Conservation (phyloP, 306 rosid genomes). For the Medicago truncatula region MtrunA17r5.0-ANR NC_053045.1:58939501-58940000, state of each 20-base stretch:
- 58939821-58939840: not conserved
- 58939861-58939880: too few species aligned
- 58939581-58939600: constrained; percentile 63
- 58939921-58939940: too few species aligned
- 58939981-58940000: too few species aligned
- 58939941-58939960: too few species aligned
- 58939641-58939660: constrained; percentile 60
- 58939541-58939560: constrained; percentile 31
- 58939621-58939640: constrained; percentile 61
- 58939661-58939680: constrained; percentile 61
- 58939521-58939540: constrained; percentile 40
- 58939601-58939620: constrained; percentile 63
- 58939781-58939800: constrained; percentile 16
- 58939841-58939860: not conserved
- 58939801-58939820: not conserved
- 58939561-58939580: constrained; percentile 41
- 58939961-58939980: too few species aligned
- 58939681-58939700: constrained; percentile 69
- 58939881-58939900: too few species aligned
- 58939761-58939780: constrained; percentile 23
- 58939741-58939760: constrained; percentile 45
- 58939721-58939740: constrained; percentile 40
- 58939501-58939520: constrained; percentile 37
- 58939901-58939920: too few species aligned
- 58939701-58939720: constrained; percentile 93